These are phyloP conservation scores for Calcarisporium arbuscula DNA, from an alignment of 2,329 filamentous ascomycete genomes.

Conservation along the genomic window DNA sequence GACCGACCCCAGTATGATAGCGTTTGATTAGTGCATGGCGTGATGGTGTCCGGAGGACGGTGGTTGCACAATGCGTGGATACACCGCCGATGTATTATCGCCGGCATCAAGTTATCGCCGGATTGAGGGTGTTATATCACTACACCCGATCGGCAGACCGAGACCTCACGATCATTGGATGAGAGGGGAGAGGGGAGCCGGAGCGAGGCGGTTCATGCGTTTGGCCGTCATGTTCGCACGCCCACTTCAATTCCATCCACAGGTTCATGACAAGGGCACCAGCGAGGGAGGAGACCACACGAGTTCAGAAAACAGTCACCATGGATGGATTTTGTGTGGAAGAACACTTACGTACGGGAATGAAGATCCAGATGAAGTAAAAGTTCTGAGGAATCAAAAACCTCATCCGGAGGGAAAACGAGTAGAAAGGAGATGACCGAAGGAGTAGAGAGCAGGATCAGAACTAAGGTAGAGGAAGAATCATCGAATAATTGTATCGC, in stretches of 20 bases:
- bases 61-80: conserved; percentile 2
- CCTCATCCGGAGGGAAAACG: no score
- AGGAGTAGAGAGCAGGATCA: conserved; percentile 1
- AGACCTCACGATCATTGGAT: no score
- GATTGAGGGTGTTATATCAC: conserved; percentile 9
- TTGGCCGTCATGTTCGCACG: not conserved
- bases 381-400: no score
- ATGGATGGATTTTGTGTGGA: conserved; percentile 1
- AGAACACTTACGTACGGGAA: conserved; percentile 1
- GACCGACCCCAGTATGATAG: conserved; percentile 8
- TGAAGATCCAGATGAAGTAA: no score
- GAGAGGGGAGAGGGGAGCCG: no score
- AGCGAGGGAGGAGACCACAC: not conserved
- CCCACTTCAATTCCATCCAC: not conserved
- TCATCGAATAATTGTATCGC: no score
- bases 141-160: conserved; percentile 6
- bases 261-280: conserved; percentile 1
- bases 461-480: not conserved
- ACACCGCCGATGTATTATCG: conserved; percentile 10
- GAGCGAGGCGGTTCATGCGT: no score
- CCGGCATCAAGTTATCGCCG: conserved; percentile 10
- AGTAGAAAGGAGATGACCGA: no score
- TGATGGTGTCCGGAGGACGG: conserved; percentile 7
- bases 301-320: conserved; percentile 2
- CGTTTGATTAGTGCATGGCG: conserved; percentile 8